Conservation (phyloP, 2,329 filamentous ascomycete species). For the Immersiporthe knoxdaviesiana region DNA sequence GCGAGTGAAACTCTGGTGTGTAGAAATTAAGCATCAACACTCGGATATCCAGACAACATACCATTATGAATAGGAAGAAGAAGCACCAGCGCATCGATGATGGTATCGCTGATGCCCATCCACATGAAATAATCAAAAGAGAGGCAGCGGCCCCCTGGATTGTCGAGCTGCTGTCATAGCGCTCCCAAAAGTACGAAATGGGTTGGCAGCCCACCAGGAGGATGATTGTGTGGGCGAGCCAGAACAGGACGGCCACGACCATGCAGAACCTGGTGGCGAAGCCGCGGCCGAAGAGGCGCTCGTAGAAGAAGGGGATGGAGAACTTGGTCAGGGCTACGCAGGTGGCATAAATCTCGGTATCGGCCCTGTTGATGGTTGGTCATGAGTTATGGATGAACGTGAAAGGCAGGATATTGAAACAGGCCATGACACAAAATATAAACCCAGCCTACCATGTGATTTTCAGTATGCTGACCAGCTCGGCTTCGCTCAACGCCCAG, state of each 20-base stretch:
- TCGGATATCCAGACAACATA: neutral
- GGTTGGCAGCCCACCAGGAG: neutral
- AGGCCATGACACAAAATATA: neutral
- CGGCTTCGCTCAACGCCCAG: neutral
- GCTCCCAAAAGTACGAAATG: constrained; percentile 4
- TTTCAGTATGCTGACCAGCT: neutral
- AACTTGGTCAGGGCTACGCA: constrained; percentile 3
- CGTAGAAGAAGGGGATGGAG: constrained; percentile 12
- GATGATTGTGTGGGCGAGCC: neutral
- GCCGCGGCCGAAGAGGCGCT: neutral
- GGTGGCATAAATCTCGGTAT: constrained; percentile 5
- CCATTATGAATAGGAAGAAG: neutral
- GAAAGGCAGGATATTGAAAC: neutral
- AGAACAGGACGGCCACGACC: neutral
- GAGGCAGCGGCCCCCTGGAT: neutral
- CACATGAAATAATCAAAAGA: neutral
- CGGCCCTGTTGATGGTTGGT: constrained; percentile 2
- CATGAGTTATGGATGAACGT: neutral
- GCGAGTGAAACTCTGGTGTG: no score
- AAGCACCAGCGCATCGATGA: neutral
- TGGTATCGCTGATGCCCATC: neutral
- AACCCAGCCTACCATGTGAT: neutral
- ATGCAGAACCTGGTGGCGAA: neutral
- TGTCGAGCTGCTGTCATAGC: neutral
- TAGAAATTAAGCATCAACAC: neutral